Base-by-base conservation (phyloP, 2,329 filamentous ascomycete species). In the Stagonosporopsis cucurbitacearum region DNA sequence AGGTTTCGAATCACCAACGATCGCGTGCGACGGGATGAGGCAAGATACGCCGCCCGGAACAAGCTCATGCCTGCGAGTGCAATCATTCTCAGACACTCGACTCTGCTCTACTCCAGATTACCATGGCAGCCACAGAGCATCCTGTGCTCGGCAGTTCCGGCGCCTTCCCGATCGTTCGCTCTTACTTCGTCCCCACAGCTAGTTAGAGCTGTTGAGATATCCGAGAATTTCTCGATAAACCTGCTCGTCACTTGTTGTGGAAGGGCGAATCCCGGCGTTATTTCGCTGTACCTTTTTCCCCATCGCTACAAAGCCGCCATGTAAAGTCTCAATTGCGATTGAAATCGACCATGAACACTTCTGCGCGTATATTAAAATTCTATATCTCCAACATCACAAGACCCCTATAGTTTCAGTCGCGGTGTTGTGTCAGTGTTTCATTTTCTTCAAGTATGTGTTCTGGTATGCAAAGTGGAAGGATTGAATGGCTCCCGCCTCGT, bases 401-500 rank as follows among this genome's bases (percentile, higher is more conserved):
- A 33, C 26, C 43, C 26, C 43, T 36, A 8, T 15, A 6, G 19
- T 36, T 37, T 56, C 36, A 45, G 37, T 25, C 17, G n/a, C 25
- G 43, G 43, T 20, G n/a, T 42, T 42, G 20, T 51, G 19, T 48
- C 33, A 28, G 23, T 33, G 30, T 47, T 47, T 51, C 23, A 25
- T 43, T 42, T 43, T 51, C 25, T 23, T 37, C 25, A 23, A 26
- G 30, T 30, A 56, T n/a, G 26, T 50, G 26, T 50, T 50, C 39
- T 50, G 35, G 36, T 36, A 37, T 36, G 47, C 37, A 51, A 51
- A 12, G 37, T 47, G 42, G 45, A 46, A 53, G 49, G 54, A 53
- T 53, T 45, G 50, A 44, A 42, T 53, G 40, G 49, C 63, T 63
- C 42, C 52, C 61, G 60, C 58, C 55, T 57, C 41, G 40, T 71